Evolutionary conservation across 108 stramenopile species (phyloP).

Genomic region (Pseudonitzschia pungens): DNA sequence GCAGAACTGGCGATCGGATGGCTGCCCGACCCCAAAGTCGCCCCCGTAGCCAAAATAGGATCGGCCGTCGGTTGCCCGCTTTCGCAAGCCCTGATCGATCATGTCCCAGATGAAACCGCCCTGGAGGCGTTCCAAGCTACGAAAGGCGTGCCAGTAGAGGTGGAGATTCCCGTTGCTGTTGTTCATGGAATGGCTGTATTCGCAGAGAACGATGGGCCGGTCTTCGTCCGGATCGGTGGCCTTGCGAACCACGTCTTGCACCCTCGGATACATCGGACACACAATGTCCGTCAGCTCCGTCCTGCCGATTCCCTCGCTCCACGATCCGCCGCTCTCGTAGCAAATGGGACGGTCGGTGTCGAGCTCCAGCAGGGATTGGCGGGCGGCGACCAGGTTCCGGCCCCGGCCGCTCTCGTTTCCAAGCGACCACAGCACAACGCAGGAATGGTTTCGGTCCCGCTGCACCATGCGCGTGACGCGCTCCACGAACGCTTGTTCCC

Average conservation of each 20-base stretch:
- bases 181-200: conserved; percentile 96
- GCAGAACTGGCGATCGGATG: conserved; percentile 87
- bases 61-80: conserved; percentile 24
- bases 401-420: conserved; percentile 95
- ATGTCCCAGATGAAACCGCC: conserved; percentile 99
- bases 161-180: conserved; percentile 89
- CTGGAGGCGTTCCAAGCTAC: conserved; percentile 72
- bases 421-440: conserved; percentile 87
- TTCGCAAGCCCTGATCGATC: conserved; percentile 87
- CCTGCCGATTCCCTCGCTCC: conserved; percentile 55
- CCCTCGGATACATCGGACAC: conserved; percentile 95
- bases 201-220: conserved; percentile 92
- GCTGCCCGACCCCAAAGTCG: conserved; percentile 80
- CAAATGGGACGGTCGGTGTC: conserved; percentile 77
- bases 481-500: conserved; percentile 70
- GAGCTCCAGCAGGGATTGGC: conserved; percentile 52
- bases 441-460: conserved; percentile 90
- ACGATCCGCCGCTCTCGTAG: conserved; percentile 71
- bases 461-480: conserved; percentile 83
- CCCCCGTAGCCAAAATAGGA: conserved; percentile 88
- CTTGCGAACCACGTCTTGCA: conserved; percentile 51
- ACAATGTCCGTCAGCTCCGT: conserved; percentile 87
- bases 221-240: conserved; percentile 54
- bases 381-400: conserved; percentile 51
- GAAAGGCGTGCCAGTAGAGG: conserved; percentile 89